Conservation (phyloP, 495 filamentous ascomycete genomes). For the Penicillium malachiteum region DNA sequence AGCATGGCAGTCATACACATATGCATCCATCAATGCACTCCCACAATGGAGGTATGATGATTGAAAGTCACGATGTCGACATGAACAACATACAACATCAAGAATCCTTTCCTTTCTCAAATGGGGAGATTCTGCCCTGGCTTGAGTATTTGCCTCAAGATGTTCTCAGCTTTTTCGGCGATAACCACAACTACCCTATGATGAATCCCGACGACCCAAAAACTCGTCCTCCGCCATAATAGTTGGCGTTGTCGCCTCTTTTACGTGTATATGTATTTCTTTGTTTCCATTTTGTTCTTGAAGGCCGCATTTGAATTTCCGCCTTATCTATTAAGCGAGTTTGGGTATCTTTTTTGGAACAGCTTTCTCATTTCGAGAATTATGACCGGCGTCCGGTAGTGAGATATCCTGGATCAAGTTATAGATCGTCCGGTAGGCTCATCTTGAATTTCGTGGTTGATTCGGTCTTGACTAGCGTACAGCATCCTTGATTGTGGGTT, state of each 20-base stretch:
- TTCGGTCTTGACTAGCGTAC: neutral
- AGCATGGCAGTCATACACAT: slow-evolving; percentile 35
- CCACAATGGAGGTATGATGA: slow-evolving; percentile 57
- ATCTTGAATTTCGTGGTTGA: neutral
- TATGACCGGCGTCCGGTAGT: slow-evolving; percentile 7
- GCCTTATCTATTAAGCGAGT: slow-evolving; percentile 12
- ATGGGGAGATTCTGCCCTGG: slow-evolving; percentile 63
- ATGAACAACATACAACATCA: slow-evolving; percentile 51
- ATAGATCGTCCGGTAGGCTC: slow-evolving; percentile 6
- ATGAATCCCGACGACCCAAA: slow-evolving; percentile 35
- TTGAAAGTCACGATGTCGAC: slow-evolving; percentile 70
- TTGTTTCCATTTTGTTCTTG: slow-evolving; percentile 3
- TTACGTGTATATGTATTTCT: slow-evolving; percentile 23
- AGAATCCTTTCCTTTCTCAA: slow-evolving; percentile 45
- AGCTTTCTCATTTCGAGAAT: neutral
- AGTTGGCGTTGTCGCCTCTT: slow-evolving; percentile 8
- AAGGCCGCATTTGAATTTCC: slow-evolving; percentile 7
- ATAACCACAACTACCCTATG: slow-evolving; percentile 36
- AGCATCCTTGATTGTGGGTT: neutral
- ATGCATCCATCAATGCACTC: slow-evolving; percentile 39
- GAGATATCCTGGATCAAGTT: slow-evolving; percentile 1
- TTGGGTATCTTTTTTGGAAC: neutral
- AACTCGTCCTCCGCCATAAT: slow-evolving; percentile 26
- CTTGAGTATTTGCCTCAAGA: slow-evolving; percentile 67
- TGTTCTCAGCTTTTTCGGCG: slow-evolving; percentile 56